phyloP scores from a whole-genome alignment of 2,329 filamentous ascomycete species.

The Aspergillus ustus region DNA sequence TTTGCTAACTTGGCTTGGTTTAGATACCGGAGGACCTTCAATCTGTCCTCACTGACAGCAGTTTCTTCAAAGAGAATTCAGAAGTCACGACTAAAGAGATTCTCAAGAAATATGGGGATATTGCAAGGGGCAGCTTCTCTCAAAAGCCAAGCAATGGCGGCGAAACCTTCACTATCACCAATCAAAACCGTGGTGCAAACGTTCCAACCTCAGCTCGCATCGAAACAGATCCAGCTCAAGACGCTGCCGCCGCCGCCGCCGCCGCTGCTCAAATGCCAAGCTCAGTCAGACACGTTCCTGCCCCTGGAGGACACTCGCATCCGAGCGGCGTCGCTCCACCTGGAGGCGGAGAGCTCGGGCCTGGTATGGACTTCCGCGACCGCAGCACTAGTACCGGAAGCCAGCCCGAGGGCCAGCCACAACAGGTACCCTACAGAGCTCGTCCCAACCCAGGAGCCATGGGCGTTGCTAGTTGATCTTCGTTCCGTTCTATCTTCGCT shows the following conservation, averaged over 20 bases:
- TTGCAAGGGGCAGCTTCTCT: conserved; percentile 67
- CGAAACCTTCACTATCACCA: conserved; percentile 56
- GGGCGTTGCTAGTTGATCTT: conserved; percentile 41
- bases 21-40: conserved; percentile 93
- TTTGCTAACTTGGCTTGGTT: conserved; percentile 5
- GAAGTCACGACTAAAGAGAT: conserved; percentile 98
- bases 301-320: conserved; percentile 45
- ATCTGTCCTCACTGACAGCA: conserved; percentile 80
- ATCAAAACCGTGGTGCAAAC: conserved; percentile 45
- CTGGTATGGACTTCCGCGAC: conserved; percentile 36
- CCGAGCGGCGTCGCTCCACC: conserved; percentile 32
- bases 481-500: background rate
- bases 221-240: conserved; percentile 81
- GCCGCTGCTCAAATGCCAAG: conserved; percentile 78
- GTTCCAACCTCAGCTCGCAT: conserved; percentile 65
- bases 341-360: conserved; percentile 32
- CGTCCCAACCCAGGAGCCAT: conserved; percentile 44
- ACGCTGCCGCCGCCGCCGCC: conserved; percentile 47
- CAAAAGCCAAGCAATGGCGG: conserved; percentile 58
- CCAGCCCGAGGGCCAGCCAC: conserved; percentile 39
- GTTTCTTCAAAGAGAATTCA: conserved; percentile 77
- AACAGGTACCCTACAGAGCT: conserved; percentile 42
- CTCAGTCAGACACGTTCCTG: conserved; percentile 75
- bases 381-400: conserved; percentile 42
- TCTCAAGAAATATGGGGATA: conserved; percentile 87